Percentiles rank a stretch among this genome's conserved stretches.
phyloP scores from a whole-genome alignment of 140 eudicot genomes.

The Senecio squalidus region DNA sequence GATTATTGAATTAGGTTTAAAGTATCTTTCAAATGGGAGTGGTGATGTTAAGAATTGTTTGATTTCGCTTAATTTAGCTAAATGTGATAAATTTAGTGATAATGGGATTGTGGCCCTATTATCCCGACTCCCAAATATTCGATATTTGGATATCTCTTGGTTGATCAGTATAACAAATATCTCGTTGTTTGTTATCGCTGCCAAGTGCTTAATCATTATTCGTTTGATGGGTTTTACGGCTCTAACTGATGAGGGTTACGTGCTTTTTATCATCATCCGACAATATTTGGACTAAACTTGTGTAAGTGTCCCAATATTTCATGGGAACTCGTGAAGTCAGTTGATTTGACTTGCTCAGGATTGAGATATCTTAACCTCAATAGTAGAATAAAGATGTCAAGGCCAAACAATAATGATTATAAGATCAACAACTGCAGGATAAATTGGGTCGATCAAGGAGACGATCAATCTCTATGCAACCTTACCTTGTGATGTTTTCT shows the following conservation, averaged over 20 bases:
- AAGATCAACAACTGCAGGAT: too few relatives aligned
- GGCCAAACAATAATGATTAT: too few relatives aligned
- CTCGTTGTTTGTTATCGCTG: too few relatives aligned
- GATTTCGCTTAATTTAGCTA: background rate
- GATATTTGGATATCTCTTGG: too few relatives aligned
- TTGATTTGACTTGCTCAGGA: too few relatives aligned
- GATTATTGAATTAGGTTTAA: background rate
- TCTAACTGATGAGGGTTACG: background rate
- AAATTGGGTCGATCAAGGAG: too few relatives aligned
- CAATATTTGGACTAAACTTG: background rate
- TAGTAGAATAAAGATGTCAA: too few relatives aligned
- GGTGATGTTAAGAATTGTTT: background rate
- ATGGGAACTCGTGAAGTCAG: constrained; percentile 6
- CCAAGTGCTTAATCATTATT: background rate
- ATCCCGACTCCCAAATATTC: background rate
- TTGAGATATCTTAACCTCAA: too few relatives aligned
- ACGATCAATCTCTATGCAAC: too few relatives aligned
- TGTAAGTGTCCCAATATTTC: background rate
- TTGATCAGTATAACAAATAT: too few relatives aligned
- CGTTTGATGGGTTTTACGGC: constrained; percentile 7
- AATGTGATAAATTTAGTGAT: background rate
- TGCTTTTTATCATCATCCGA: constrained; percentile 7
- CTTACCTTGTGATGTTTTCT: too few relatives aligned
- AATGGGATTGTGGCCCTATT: background rate
- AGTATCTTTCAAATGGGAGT: background rate